A percentile compares a stretch with the other conserved stretches of the same genome.
phyloP scores from a whole-genome alignment of 1,284 basidiomycete species.

The Meripilus lineatus region DNA sequence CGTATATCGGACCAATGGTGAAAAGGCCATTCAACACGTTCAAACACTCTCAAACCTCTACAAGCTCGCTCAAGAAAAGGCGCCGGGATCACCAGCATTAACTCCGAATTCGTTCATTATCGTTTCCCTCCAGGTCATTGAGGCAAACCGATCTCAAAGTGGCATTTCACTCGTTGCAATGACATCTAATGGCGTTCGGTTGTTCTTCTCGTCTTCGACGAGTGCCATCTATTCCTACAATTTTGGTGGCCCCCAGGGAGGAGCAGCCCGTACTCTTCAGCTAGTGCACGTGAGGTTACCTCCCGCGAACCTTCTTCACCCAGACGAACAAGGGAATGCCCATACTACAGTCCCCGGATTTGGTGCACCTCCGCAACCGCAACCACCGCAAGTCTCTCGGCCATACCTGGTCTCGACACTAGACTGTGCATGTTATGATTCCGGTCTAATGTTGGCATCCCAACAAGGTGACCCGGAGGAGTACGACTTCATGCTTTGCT shows the following conservation, averaged over 20 bases:
- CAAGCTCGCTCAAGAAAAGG: slow-evolving; percentile 71
- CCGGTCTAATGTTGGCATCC: slow-evolving; percentile 61
- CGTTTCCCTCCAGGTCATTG: slow-evolving; percentile 59
- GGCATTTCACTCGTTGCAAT: slow-evolving; percentile 68
- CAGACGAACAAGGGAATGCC: slow-evolving; percentile 58
- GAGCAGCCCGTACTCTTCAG: slow-evolving; percentile 48
- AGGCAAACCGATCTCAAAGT: slow-evolving; percentile 55
- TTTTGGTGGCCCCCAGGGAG: slow-evolving; percentile 30
- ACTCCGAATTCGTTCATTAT: slow-evolving; percentile 66
- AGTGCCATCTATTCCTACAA: slow-evolving; percentile 39
- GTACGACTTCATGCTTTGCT: slow-evolving; percentile 70
- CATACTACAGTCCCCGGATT: slow-evolving; percentile 41
- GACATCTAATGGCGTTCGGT: slow-evolving; percentile 71
- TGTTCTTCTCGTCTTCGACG: slow-evolving; percentile 69
- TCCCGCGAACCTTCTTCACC: slow-evolving; percentile 70
- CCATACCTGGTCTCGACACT: slow-evolving; percentile 52
- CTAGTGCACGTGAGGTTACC: slow-evolving; percentile 78
- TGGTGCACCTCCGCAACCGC: slow-evolving; percentile 35
- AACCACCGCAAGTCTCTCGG: slow-evolving; percentile 39
- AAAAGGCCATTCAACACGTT: slow-evolving; percentile 60
- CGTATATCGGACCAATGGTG: slow-evolving; percentile 56
- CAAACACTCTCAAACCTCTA: slow-evolving; percentile 67
- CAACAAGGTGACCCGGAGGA: slow-evolving; percentile 71
- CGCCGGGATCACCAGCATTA: slow-evolving; percentile 65
- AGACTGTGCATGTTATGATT: slow-evolving; percentile 56